These are phyloP conservation scores for Ophiocordyceps camponoti-saundersi DNA, from an alignment of 2,329 filamentous ascomycete species.

Conservation along the genomic window DNA sequence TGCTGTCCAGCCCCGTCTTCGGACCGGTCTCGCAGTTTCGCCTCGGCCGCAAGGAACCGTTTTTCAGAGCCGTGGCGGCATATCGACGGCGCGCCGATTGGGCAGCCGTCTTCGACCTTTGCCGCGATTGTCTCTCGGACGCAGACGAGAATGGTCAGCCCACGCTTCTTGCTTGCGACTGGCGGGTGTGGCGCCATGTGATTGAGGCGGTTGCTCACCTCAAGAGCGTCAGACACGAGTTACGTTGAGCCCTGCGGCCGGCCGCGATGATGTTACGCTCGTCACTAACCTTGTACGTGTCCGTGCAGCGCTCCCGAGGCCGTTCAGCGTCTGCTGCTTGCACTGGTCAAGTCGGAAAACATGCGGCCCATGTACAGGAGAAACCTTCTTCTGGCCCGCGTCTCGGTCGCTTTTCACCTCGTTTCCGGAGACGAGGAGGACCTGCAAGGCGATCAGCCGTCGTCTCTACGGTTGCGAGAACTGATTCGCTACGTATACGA, in stretches of 20 bases:
- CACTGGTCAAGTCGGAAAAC: constrained; percentile 10
- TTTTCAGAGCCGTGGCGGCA: constrained; percentile 21
- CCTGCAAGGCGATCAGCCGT: constrained; percentile 8
- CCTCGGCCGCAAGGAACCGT: constrained; percentile 27
- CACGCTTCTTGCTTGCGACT: constrained; percentile 28
- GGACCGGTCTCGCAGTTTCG: constrained; percentile 26
- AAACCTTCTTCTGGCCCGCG: constrained; percentile 20
- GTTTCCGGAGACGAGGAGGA: constrained; percentile 12
- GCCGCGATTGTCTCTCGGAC: constrained; percentile 22
- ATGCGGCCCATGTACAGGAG: constrained; percentile 21
- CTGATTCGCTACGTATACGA: constrained; percentile 19
- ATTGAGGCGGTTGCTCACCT: constrained; percentile 19
- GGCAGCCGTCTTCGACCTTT: constrained; percentile 24
- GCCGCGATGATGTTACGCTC: neutral
- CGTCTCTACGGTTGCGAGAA: constrained; percentile 15
- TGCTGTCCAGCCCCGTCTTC: constrained; percentile 20
- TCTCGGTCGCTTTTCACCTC: constrained; percentile 20
- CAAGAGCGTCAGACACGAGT: constrained; percentile 13
- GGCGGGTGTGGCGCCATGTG: constrained; percentile 21
- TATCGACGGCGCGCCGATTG: constrained; percentile 23
- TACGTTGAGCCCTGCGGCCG: constrained; percentile 7
- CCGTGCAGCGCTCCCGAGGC: constrained; percentile 8
- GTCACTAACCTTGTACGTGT: constrained; percentile 3
- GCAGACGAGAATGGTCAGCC: constrained; percentile 19
- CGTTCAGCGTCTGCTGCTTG: constrained; percentile 14